Evolutionary conservation across 306 rosid genomes (phyloP), one percentile per base, ranked within the genome.

Genomic region (Gastrolobium villosum): DNA sequence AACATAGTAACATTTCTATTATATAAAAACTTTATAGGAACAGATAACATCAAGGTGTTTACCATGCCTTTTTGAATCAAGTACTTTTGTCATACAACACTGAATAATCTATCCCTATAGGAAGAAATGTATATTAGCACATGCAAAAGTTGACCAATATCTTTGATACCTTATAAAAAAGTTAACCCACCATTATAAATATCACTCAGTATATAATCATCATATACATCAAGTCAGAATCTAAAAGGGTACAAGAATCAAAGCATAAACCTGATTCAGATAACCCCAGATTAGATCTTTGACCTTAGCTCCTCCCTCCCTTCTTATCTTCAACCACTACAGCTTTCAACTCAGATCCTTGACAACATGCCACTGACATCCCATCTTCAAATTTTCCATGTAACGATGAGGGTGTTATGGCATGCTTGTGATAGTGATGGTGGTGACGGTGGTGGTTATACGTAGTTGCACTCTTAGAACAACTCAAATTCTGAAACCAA

Each of bases 231-330:
- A 60, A 39, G 30, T 64, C 65, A 76, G 14, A 41, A 52, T 65
- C 8, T n/a, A 65, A 65, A 76, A 28, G 44, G 55, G 41, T 2
- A 64, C 54, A 39, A 40, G 46, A 65, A 65, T 5, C 45, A 39
- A 70, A 78, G 13, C 28, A 69, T 36, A 36, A 57, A 63, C 63
- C 50, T 20, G 61, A 68, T 15, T 7, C 41, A 6, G 35, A 65
- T 52, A 14, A 62, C 49, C 72, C 72, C 79, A 65, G 75, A 54
- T 77, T 56, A 67, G 30, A 3, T 9, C 60, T 55, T 77, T 66
- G 68, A 77, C 68, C 75, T 43, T 55, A 15, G 8, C 49, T 41
- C 37, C 74, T 65, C 35, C 7, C 2, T 57, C 32, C 43, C 32
- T 54, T 77, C 63, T 36, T 15, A 4, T 35, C 70, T 67, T 45